Conservation (phyloP, 768 basidiomycete species). For the Nidularia sp. region DNA sequence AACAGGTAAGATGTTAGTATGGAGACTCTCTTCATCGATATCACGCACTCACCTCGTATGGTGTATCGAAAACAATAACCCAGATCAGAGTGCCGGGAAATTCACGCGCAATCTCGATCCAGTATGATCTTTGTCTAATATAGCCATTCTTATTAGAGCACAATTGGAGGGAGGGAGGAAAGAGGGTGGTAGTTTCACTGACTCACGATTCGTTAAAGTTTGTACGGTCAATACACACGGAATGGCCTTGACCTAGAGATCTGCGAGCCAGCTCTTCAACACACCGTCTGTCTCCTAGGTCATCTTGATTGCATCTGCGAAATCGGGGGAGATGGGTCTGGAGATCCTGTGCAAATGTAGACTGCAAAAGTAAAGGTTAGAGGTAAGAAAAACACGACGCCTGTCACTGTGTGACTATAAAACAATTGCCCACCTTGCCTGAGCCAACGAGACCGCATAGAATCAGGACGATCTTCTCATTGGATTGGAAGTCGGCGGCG, state of each 20-base stretch:
- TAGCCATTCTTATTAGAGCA: constrained; percentile 6
- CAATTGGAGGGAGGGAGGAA: not conserved
- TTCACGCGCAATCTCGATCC: constrained; percentile 69
- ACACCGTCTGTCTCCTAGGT: constrained; percentile 61
- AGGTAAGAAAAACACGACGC: not conserved
- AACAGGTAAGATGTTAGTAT: constrained; percentile 14
- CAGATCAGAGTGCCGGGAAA: constrained; percentile 62
- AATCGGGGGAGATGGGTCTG: constrained; percentile 57
- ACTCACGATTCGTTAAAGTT: constrained; percentile 68
- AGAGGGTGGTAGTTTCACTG: not conserved
- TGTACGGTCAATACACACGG: constrained; percentile 77
- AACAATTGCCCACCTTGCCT: constrained; percentile 50
- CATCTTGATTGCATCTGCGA: constrained; percentile 76
- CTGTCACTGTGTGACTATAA: not conserved
- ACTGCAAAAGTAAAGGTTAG: constrained; percentile 16
- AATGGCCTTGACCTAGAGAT: constrained; percentile 52
- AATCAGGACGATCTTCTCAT: constrained; percentile 56
- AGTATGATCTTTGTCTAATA: constrained; percentile 63
- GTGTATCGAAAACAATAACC: constrained; percentile 76
- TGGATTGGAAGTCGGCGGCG: constrained; percentile 18
- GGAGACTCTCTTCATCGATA: not conserved
- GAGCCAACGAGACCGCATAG: constrained; percentile 73
- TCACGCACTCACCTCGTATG: constrained; percentile 55
- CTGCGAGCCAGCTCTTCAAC: constrained; percentile 59
- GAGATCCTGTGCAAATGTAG: constrained; percentile 72